Evolutionary conservation across 2,329 filamentous ascomycete genomes (phyloP).

Genomic region (Fusarium redolens): DNA sequence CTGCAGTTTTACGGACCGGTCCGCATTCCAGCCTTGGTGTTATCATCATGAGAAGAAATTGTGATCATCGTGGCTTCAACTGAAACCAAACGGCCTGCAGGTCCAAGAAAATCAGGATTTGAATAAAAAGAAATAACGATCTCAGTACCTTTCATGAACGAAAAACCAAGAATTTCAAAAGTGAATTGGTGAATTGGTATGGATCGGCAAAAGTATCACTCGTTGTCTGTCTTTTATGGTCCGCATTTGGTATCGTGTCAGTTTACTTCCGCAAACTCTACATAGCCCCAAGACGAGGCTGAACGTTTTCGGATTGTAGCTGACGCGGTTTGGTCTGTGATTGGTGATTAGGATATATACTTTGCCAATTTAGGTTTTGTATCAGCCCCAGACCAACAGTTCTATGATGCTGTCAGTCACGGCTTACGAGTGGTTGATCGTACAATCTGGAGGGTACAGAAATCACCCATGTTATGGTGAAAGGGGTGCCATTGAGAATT

Average conservation of each 20-base stretch:
- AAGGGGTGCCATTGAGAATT: background rate
- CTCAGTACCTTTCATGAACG: background rate
- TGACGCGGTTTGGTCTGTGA: constrained; percentile 9
- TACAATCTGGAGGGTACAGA: background rate
- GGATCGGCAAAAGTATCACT: constrained; percentile 10
- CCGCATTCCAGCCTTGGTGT: constrained; percentile 1
- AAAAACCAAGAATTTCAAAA: background rate
- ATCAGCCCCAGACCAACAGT: background rate
- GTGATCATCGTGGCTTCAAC: background rate
- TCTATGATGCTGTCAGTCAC: constrained; percentile 17
- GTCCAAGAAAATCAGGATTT: background rate
- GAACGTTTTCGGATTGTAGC: constrained; percentile 12
- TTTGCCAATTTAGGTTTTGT: background rate
- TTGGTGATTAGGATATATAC: background rate
- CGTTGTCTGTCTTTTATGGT: background rate
- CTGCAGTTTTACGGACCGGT: constrained; percentile 1
- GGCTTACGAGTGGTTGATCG: background rate
- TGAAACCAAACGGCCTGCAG: constrained; percentile 4
- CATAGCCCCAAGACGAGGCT: background rate
- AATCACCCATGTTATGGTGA: background rate
- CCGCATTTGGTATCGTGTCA: constrained; percentile 22
- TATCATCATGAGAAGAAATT: background rate
- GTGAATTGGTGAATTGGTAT: constrained; percentile 8
- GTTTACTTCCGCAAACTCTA: constrained; percentile 1
- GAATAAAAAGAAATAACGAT: constrained; percentile 5